Evolutionary conservation across 140 eudicot genomes (phyloP), one percentile per base, ranked within the genome.

Genomic region (Artemisia princeps): DNA sequence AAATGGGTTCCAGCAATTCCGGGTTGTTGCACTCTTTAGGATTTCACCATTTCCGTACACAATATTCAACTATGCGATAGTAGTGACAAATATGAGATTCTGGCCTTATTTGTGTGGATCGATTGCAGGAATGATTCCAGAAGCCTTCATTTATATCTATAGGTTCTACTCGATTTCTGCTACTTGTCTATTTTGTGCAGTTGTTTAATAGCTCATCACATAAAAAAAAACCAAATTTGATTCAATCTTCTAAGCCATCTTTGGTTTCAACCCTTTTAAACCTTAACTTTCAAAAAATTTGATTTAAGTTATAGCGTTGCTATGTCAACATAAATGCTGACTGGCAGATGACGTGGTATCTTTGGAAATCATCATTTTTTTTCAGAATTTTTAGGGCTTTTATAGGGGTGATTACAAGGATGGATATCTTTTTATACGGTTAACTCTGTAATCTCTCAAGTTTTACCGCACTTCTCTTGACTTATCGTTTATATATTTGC

Each of bases 31-130:
- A 15, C 72, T 87, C 7, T 91, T 91, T 69, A 74, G 97, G 75
- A 70, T 87, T 68, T 91, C 97, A 62, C 97, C 97, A 60, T 91
- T 91, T 75, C 97, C 97, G 0, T 91, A 91, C 83, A 81, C 96
- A 4, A 83, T 91, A 11, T 91, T 91, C 82, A 91, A 91, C 77
- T 91, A 91, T 17, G 96, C 96, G 9, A 82, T 91, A 7, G 97
- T 85, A 37, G 97, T 91, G 60, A 91, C 97, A 6, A 87, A 64
- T 72, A 81, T 91, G 95, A 77, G 80, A 70, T 91, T 91, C 61
- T 91, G 97, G 97, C 97, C 97, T 26, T 91, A 91, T 75, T 54
- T 91, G 30, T 79, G 83, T 72, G 97, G 97, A 71, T 91, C 97
- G 15, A 72, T 91, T 42, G 84, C 95, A 30, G 97, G 97, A 74